Percentiles rank a stretch among this genome's conserved stretches.
Conservation (phyloP, 768 basidiomycete genomes). For the Pleurotus tuber-regium region DNA sequence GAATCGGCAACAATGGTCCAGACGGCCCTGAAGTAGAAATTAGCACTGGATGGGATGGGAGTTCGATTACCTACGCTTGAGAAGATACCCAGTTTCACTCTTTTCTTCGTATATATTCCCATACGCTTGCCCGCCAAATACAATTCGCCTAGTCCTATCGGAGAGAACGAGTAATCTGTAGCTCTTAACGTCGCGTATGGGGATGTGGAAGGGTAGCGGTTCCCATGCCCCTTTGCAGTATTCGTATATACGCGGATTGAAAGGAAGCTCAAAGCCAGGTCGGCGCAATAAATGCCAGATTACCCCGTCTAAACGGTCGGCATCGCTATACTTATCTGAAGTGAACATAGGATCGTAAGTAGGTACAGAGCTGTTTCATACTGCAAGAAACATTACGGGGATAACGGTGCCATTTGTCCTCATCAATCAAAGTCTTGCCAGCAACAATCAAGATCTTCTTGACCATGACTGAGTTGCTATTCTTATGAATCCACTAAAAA, state of each 20-base stretch:
- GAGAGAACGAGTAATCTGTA: neutral
- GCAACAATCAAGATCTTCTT: neutral
- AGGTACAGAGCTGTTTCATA: neutral
- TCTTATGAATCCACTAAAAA: neutral
- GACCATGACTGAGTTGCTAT: neutral
- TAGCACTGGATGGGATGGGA: neutral
- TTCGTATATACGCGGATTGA: neutral
- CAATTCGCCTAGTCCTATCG: neutral
- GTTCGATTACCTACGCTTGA: neutral
- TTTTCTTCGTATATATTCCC: neutral
- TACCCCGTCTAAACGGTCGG: neutral
- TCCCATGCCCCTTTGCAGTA: neutral
- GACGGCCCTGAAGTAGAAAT: neutral
- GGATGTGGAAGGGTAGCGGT: neutral
- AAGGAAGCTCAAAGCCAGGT: neutral
- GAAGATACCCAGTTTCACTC: neutral
- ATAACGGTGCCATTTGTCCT: neutral
- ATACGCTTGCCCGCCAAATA: neutral
- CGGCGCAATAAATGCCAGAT: neutral
- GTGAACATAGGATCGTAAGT: neutral
- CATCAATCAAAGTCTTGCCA: neutral
- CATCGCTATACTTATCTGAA: neutral
- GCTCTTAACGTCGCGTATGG: neutral
- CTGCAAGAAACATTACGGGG: neutral
- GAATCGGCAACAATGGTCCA: neutral